Percentiles rank a stretch among this genome's conserved stretches.
Evolutionary conservation across 371 early-diverging fungal species (phyloP).

Genomic region (Mucor plumbeus): DNA sequence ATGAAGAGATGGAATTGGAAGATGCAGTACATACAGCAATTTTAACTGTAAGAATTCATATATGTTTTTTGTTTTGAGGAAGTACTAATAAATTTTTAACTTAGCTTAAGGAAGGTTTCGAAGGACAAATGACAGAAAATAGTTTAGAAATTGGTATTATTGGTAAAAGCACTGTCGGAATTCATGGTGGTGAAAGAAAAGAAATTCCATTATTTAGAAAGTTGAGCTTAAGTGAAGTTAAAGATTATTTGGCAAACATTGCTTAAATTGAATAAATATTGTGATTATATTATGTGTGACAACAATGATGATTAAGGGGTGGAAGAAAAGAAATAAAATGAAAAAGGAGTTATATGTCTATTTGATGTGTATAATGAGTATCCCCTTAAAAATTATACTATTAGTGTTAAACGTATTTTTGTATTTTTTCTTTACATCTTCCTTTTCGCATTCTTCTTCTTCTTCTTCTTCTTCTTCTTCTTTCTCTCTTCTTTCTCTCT

Average conservation of each 20-base stretch:
- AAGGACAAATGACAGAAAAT: conserved; percentile 93
- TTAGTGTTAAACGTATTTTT: background rate
- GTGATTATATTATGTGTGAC: background rate
- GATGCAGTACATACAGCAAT: conserved; percentile 99
- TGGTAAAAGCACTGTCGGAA: conserved; percentile 65
- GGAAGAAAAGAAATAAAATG: conserved; percentile 4
- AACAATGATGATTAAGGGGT: conserved; percentile 10
- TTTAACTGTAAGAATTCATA: conserved; percentile 67
- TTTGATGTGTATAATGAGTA: background rate
- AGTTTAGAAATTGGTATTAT: conserved; percentile 95
- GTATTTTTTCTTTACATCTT: conserved; percentile 7
- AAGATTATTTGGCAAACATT: conserved; percentile 96
- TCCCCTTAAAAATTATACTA: conserved; percentile 19
- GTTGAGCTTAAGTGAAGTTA: conserved; percentile 81
- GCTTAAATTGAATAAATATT: conserved; percentile 50
- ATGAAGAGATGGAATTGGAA: conserved; percentile 93
- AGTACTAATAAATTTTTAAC: background rate
- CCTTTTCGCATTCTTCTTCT: conserved; percentile 17
- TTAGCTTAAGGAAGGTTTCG: conserved; percentile 95
- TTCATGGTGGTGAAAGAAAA: conserved; percentile 62
- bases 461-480: conserved; percentile 16
- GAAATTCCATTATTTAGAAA: conserved; percentile 75
- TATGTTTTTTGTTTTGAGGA: background rate
- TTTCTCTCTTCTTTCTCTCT: conserved; percentile 10
- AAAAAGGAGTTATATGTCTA: conserved; percentile 6